Evolutionary conservation across 257 asterid species (phyloP), one percentile per base, ranked within the genome.

Genomic region (Nicotiana knightiana): DNA sequence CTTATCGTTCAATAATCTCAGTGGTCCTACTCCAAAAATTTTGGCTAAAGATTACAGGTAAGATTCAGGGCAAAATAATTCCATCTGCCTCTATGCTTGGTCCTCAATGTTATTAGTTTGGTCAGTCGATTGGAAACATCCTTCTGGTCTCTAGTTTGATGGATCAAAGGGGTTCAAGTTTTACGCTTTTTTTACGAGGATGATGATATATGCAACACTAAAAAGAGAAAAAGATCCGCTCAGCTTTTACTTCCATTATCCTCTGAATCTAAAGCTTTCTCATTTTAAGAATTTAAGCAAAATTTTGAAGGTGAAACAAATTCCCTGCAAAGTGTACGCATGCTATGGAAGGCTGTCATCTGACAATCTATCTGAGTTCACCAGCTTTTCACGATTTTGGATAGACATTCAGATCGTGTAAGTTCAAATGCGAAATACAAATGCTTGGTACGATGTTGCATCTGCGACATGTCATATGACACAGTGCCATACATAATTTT

Each of bases 41-140:
- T 91, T 86, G 82, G 97, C 99, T 58, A 93, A 92, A 83, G 99
- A 91, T 83, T 95, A 93, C 90, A 95, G 98, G 99, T 91, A 76
- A 90, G 84, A n/a, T 51, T 71, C 81, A 55, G 24, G 67, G 53
- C 9, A 55, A 53, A 17, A 32, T 30, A 2, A 77, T 54, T 59
- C 6, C 55, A 55, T 77, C 30, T 55, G 13, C 18, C 35, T 17
- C 68, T 57, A 77, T 57, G 55, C 11, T 57, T 77, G 66, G 68
- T 77, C 55, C 65, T 77, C 68, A 32, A n/a, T 15, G 64, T 15
- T n/a, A 6, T 51, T 57, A 9, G 32, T 48, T 73, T 77, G 5
- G 24, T 57, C 39, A 2, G 53, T 32, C 32, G 18, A 32, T 46
- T 18, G 37, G 68, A 24, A 77, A 24, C 3, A 35, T 77, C 24